These are phyloP conservation scores for Ophiocordyceps sinensis DNA, from an alignment of 2,329 filamentous ascomycete genomes.

Conservation along the genomic window DNA sequence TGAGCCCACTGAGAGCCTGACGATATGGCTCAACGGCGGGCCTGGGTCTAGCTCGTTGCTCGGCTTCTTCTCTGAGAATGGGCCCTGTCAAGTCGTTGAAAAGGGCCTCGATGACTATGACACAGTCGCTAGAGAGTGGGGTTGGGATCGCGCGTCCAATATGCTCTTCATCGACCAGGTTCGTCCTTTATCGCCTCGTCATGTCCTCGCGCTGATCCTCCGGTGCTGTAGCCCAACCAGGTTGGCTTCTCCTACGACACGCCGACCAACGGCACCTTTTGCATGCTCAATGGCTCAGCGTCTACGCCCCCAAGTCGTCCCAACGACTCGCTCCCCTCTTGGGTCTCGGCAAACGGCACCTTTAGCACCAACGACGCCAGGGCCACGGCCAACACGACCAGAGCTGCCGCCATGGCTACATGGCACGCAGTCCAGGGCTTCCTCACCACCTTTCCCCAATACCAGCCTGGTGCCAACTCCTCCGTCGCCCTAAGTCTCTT, in stretches of 20 bases:
- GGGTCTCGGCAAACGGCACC: constrained; percentile 44
- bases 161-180: constrained; percentile 44
- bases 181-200: constrained; percentile 5
- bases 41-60: constrained; percentile 51
- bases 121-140: constrained; percentile 45
- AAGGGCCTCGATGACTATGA: constrained; percentile 31
- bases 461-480: constrained; percentile 33
- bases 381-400: constrained; percentile 38
- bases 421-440: constrained; percentile 55
- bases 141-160: constrained; percentile 45
- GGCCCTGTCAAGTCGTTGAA: constrained; percentile 37
- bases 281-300: constrained; percentile 26
- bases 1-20: constrained; percentile 25
- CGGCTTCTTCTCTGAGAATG: constrained; percentile 47
- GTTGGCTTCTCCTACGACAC: constrained; percentile 56
- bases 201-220: background rate
- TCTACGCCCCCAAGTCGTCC: constrained; percentile 11
- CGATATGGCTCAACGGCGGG: constrained; percentile 55
- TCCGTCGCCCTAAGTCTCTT: constrained; percentile 48
- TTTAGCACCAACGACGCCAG: constrained; percentile 40
- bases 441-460: constrained; percentile 41
- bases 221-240: constrained; percentile 44
- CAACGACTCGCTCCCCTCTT: constrained; percentile 9
- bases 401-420: constrained; percentile 39
- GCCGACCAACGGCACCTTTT: constrained; percentile 43